phyloP scores from a whole-genome alignment of 1,284 basidiomycete species.

The Boletellus deceptivus region DNA sequence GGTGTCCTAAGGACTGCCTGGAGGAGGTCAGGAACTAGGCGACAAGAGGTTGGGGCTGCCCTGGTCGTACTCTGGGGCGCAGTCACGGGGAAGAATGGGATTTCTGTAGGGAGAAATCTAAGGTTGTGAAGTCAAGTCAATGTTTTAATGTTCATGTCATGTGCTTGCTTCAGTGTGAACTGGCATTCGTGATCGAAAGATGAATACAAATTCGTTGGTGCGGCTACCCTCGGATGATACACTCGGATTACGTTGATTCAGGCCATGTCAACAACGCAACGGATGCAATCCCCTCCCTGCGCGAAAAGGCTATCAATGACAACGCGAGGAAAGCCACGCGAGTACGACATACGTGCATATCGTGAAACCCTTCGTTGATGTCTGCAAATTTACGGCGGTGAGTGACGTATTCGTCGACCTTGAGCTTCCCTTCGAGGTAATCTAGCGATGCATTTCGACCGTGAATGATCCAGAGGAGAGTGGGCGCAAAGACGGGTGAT shows the following conservation, averaged over 20 bases:
- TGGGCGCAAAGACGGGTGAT: not conserved
- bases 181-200: not conserved
- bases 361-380: conserved; percentile 88
- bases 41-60: conserved; percentile 63
- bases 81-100: conserved; percentile 58
- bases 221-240: not conserved
- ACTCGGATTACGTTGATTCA: conserved; percentile 14
- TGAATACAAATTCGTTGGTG: not conserved
- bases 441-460: conserved; percentile 40
- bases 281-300: conserved; percentile 86
- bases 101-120: conserved; percentile 45
- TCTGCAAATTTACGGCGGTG: conserved; percentile 74
- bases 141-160: conserved; percentile 9
- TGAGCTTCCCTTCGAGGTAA: conserved; percentile 71
- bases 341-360: conserved; percentile 84
- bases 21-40: conserved; percentile 64
- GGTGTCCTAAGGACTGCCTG: conserved; percentile 56
- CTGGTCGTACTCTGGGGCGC: conserved; percentile 67
- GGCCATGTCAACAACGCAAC: conserved; percentile 84
- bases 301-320: not conserved
- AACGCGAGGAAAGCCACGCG: not conserved
- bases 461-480: not conserved
- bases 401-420: conserved; percentile 90
- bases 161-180: not conserved
- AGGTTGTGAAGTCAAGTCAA: conserved; percentile 14